These are phyloP conservation scores for Cryphonectria carpinicola DNA, from an alignment of 2,329 filamentous ascomycete species.

Conservation along the genomic window DNA sequence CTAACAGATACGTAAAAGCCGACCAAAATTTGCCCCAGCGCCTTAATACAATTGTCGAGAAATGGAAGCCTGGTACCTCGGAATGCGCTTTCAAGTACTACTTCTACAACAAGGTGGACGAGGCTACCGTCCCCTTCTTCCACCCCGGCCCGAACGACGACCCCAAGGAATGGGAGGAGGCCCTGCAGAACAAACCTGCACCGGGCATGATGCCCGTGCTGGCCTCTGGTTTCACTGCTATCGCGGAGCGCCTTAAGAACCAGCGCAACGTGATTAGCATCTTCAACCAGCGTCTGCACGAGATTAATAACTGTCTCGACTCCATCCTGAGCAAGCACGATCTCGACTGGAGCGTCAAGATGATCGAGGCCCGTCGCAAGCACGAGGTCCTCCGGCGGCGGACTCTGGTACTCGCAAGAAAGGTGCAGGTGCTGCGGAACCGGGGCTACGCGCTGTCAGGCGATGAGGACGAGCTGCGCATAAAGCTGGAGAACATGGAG, in stretches of 20 bases:
- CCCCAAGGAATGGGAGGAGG: constrained; percentile 81
- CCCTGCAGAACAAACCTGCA: constrained; percentile 77
- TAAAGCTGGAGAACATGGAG: constrained; percentile 71
- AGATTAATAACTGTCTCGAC: constrained; percentile 76
- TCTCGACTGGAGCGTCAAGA: constrained; percentile 73
- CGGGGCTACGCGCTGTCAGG: constrained; percentile 79
- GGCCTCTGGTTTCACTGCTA: constrained; percentile 71
- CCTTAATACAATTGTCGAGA: constrained; percentile 69
- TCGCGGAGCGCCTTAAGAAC: constrained; percentile 72
- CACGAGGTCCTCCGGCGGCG: constrained; percentile 75
- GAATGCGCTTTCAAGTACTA: constrained; percentile 80
- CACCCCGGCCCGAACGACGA: constrained; percentile 72
- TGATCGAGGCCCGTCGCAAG: constrained; percentile 71
- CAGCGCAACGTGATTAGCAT: constrained; percentile 71
- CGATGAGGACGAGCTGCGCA: constrained; percentile 77
- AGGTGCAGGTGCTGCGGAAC: constrained; percentile 80
- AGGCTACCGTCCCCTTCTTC: constrained; percentile 76
- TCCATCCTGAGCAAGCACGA: constrained; percentile 77
- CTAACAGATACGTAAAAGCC: constrained; percentile 43
- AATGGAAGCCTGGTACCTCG: constrained; percentile 72
- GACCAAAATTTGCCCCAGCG: constrained; percentile 78
- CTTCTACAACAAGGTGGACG: constrained; percentile 84
- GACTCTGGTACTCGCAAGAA: constrained; percentile 74
- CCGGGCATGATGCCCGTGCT: constrained; percentile 78
- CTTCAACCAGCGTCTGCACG: constrained; percentile 74